Evolutionary conservation across 352 stramenopile species (phyloP).

Genomic region (Pythium biforme): DNA sequence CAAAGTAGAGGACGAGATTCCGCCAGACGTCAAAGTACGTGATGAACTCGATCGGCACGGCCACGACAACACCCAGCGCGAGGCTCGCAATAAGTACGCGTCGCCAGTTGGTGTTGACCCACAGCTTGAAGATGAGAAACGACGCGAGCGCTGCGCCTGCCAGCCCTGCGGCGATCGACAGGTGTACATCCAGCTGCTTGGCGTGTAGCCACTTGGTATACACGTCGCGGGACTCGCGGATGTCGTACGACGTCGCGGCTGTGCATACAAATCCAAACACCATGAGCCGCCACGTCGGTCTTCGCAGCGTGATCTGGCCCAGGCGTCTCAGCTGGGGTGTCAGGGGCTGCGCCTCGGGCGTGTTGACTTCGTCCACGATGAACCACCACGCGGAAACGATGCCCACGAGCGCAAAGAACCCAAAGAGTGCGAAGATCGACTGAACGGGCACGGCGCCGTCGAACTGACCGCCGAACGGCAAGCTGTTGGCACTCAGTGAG

Average conservation of each 20-base stretch:
- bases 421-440: conserved; percentile 12
- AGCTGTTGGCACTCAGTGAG: conserved; percentile 6
- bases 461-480: conserved; percentile 21
- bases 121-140: conserved; percentile 4
- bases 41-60: conserved; percentile 7
- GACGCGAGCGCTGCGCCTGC: not conserved
- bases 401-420: conserved; percentile 1
- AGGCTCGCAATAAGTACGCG: not conserved
- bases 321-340: conserved; percentile 11
- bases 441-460: conserved; percentile 3
- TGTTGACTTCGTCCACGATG: conserved; percentile 11
- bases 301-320: conserved; percentile 15
- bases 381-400: conserved; percentile 17
- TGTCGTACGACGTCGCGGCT: not conserved
- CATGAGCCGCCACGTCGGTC: conserved; percentile 18
- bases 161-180: not conserved
- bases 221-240: conserved; percentile 1
- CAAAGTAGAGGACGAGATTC: conserved; percentile 15
- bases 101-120: conserved; percentile 28
- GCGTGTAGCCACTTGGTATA: conserved; percentile 9
- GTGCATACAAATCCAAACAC: conserved; percentile 19
- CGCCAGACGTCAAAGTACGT: conserved; percentile 17
- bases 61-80: conserved; percentile 13
- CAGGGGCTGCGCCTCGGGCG: not conserved
- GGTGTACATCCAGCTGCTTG: not conserved